Conservation (phyloP, 202 grass and related monocot species). For the Zoysia matrella region DNA sequence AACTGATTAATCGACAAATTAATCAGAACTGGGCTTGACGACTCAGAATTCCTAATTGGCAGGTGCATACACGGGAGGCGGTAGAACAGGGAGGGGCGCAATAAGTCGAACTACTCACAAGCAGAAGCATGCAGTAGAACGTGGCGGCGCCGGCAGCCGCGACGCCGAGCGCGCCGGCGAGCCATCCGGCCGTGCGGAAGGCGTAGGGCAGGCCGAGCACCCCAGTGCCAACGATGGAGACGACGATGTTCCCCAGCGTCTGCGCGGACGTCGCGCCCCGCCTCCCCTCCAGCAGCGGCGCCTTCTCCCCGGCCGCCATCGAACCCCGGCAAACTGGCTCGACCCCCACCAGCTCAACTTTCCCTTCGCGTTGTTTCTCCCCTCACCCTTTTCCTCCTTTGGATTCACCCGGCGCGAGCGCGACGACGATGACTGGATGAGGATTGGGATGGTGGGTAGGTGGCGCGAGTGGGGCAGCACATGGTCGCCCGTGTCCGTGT, state of each 20-base stretch:
- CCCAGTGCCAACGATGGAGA: constrained; percentile 89
- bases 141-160: constrained; percentile 52
- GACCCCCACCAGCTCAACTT: background rate
- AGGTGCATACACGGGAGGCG: background rate
- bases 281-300: constrained; percentile 49
- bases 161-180: constrained; percentile 63
- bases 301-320: constrained; percentile 34
- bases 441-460: background rate
- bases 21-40: background rate
- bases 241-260: constrained; percentile 90
- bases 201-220: constrained; percentile 90
- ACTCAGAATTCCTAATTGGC: background rate
- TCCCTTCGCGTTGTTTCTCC: background rate
- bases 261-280: constrained; percentile 60
- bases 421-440: constrained; percentile 10
- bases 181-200: constrained; percentile 74
- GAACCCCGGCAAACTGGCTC: background rate
- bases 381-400: background rate
- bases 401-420: background rate
- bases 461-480: background rate
- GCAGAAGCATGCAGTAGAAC: constrained; percentile 95
- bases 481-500: background rate
- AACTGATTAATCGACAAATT: background rate
- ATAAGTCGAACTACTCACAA: constrained; percentile 47
- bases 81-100: background rate